Base-by-base conservation (phyloP, 2,329 filamentous ascomycete genomes). In the Xylaria sp. region DNA sequence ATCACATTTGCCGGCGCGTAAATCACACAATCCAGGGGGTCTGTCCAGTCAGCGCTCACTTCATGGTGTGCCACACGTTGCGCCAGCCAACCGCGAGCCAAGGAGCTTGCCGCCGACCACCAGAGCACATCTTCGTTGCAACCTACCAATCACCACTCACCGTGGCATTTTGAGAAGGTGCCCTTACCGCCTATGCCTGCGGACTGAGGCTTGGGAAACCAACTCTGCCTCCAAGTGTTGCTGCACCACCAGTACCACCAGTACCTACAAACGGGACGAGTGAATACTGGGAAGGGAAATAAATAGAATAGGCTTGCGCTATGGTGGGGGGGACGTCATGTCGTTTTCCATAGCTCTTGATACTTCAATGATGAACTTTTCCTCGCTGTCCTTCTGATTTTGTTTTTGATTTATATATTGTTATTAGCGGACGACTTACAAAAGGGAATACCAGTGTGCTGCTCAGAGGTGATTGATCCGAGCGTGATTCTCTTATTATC, bases 71-170 rank as follows among this genome's bases (percentile, higher is more conserved):
- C 36, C 47, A 38, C 38, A 20, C 25, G 50, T 36, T 42, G 44
- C 25, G 31, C 25, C 20, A 56, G 33, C 69, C 69, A 74, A 73
- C 71, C 68, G 69, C 45, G 17, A 38, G 58, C 63, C 58, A 66
- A 66, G 63, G 39, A 47, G 22, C 20, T 66, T 66, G 58, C 58
- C 64, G 59, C 59, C 38, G 13, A 33, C 42, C 50, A 22, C n/a
- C 29, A 45, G 56, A n/a, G 61, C 54, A 17, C 36, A 51, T 54
- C 54, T 45, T 9, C n/a, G 2, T 38, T 11, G 27, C 33, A 22
- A 20, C 17, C 25, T n/a, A 22, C 70, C 71, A 73, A 71, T 72
- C 63, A 71, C 38, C 39, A 17, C 3, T 49, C 20, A 17, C 22
- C 6, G 50, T 38, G 2, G 27, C 45, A 47, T 15, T 45, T 36